Evolutionary conservation across 1,139 yeast genomes (phyloP).

Genomic region (Suhomyces yuchorum): DNA sequence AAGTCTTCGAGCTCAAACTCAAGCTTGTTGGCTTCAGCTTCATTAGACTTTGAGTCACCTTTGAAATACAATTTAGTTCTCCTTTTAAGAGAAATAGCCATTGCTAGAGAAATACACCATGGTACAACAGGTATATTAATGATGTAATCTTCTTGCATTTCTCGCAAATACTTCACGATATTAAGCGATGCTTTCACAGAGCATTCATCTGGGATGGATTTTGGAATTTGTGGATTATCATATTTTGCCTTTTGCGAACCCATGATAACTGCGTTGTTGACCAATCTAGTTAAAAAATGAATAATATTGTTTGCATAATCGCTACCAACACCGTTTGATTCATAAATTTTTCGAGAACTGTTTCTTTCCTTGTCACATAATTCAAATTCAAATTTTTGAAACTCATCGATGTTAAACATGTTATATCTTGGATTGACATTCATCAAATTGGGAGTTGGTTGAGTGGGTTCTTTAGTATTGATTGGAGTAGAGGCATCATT

Average conservation of each 20-base stretch:
- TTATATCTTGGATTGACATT: conserved; percentile 18
- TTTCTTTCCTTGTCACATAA: conserved; percentile 26
- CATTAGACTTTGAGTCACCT: conserved; percentile 4
- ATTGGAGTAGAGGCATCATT: conserved; percentile 13
- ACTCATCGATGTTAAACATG: conserved; percentile 29
- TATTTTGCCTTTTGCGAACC: conserved; percentile 32
- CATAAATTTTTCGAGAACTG: conserved; percentile 9
- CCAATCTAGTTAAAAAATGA: conserved; percentile 29
- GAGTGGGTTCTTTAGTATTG: not conserved
- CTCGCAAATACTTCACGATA: conserved; percentile 28
- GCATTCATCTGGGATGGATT: conserved; percentile 26
- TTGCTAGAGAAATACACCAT: conserved; percentile 30
- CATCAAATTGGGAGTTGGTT: conserved; percentile 11
- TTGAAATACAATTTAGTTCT: conserved; percentile 16
- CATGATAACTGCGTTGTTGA: conserved; percentile 31
- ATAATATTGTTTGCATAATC: conserved; percentile 23
- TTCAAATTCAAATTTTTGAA: conserved; percentile 30
- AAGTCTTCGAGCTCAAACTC: conserved; percentile 22
- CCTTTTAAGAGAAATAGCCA: conserved; percentile 23
- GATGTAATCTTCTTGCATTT: conserved; percentile 23
- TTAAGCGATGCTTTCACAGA: conserved; percentile 30
- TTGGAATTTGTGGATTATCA: conserved; percentile 28
- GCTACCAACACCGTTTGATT: conserved; percentile 4
- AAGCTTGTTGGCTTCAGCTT: conserved; percentile 2
- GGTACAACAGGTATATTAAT: conserved; percentile 32